Percentiles rank a stretch among this genome's conserved stretches.
These are phyloP conservation scores for Yamadazyma friedrichii DNA, from an alignment of 1,139 yeast species.

Conservation along the genomic window DNA sequence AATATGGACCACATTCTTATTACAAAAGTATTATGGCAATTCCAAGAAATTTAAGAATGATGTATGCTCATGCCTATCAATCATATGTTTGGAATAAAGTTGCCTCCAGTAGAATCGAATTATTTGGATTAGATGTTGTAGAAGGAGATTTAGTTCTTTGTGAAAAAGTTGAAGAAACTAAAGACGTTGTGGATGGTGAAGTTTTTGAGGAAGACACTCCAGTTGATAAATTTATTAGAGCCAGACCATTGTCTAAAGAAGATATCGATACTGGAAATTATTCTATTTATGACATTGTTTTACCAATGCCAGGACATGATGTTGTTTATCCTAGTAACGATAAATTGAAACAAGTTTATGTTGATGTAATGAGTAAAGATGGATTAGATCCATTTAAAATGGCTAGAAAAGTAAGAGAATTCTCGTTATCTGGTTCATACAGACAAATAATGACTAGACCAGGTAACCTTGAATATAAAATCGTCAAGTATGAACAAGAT, in stretches of 20 bases:
- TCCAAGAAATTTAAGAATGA: conserved; percentile 86
- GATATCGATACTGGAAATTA: conserved; percentile 62
- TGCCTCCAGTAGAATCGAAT: conserved; percentile 72
- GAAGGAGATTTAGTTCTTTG: conserved; percentile 80
- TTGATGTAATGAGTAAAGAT: conserved; percentile 74
- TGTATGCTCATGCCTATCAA: conserved; percentile 98
- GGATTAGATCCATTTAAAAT: conserved; percentile 81
- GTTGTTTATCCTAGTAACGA: conserved; percentile 76
- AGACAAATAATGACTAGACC: conserved; percentile 76
- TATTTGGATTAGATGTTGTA: conserved; percentile 67
- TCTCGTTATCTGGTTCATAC: conserved; percentile 89
- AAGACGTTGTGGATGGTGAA: conserved; percentile 41
- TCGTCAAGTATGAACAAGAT: conserved; percentile 60
- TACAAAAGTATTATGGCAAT: conserved; percentile 85
- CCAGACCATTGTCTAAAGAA: conserved; percentile 68
- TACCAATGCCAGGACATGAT: conserved; percentile 95
- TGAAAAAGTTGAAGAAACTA: conserved; percentile 20
- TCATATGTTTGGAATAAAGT: conserved; percentile 92
- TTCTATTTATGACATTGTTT: conserved; percentile 77
- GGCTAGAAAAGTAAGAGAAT: conserved; percentile 83
- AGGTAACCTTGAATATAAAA: conserved; percentile 56
- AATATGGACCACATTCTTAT: conserved; percentile 51
- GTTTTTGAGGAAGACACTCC: conserved; percentile 65
- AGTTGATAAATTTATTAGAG: conserved; percentile 53
- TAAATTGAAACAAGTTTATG: conserved; percentile 59